These are phyloP conservation scores for Pseudozyma sp. DNA, from an alignment of 1,284 basidiomycete species.

Conservation along the genomic window DNA sequence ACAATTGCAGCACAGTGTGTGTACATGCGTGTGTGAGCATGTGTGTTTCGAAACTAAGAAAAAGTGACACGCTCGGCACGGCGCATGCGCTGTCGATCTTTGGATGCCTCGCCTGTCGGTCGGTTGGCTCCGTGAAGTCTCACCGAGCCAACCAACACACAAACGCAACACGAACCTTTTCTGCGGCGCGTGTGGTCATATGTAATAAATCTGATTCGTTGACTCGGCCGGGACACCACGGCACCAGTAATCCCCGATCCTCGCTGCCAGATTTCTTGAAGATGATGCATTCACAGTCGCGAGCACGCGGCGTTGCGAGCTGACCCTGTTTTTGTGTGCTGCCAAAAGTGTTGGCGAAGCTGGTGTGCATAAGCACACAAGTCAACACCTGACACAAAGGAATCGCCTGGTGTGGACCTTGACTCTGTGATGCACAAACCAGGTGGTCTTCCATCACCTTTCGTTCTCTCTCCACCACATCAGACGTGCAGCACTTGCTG, in stretches of 20 bases:
- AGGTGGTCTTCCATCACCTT: neutral
- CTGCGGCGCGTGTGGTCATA: constrained; percentile 1
- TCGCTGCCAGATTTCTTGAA: neutral
- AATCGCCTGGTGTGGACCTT: neutral
- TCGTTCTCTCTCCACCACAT: neutral
- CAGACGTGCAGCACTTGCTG: no score
- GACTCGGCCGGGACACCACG: constrained; percentile 12
- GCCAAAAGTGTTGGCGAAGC: neutral
- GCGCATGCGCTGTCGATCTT: constrained; percentile 46
- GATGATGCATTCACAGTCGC: constrained; percentile 15
- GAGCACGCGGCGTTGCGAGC: constrained; percentile 28
- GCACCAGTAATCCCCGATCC: constrained; percentile 15
- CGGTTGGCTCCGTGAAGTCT: neutral
- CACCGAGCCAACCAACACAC: neutral
- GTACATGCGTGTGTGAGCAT: neutral
- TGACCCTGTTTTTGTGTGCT: constrained; percentile 9
- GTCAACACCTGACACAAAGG: constrained; percentile 8
- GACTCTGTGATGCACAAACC: neutral
- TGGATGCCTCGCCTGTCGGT: constrained; percentile 23
- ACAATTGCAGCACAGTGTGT: neutral
- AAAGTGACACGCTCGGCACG: constrained; percentile 6
- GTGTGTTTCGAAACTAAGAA: neutral
- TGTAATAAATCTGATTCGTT: neutral
- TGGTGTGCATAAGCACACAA: constrained; percentile 14
- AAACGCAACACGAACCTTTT: neutral